Conservation (phyloP, 139 green algal genomes). For the Coccomyxa sp. region DNA sequence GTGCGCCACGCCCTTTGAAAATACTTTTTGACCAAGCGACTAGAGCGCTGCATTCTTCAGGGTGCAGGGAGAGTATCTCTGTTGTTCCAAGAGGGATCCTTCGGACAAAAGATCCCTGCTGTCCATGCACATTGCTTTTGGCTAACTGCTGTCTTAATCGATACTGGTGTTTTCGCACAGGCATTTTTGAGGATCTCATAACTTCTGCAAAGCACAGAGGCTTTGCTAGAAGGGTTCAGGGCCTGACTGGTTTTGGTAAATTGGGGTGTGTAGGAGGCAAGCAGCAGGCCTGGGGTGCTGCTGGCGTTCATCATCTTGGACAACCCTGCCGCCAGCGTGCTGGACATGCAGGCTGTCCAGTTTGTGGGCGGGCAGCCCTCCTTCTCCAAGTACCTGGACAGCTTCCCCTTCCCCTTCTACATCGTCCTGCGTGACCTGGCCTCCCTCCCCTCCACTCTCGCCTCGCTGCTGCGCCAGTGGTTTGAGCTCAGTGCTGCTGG, state of each 20-base stretch:
- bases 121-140: too few species aligned
- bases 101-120: too few species aligned
- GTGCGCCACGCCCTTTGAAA: constrained; percentile 15
- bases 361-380: constrained; percentile 84
- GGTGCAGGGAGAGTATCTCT: too few species aligned
- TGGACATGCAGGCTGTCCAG: constrained; percentile 89
- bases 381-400: constrained; percentile 94
- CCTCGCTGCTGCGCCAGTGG: constrained; percentile 93
- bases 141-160: too few species aligned
- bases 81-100: too few species aligned
- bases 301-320: constrained; percentile 90
- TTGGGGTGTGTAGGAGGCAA: constrained; percentile 26
- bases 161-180: too few species aligned
- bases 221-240: too few species aligned
- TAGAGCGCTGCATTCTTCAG: background rate
- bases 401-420: constrained; percentile 98
- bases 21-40: background rate
- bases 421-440: constrained; percentile 87
- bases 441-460: constrained; percentile 79
- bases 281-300: constrained; percentile 67
- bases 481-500: constrained; percentile 62
- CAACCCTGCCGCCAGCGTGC: constrained; percentile 59
- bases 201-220: too few species aligned
- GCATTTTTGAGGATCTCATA: too few species aligned
- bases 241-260: too few species aligned